A percentile compares a stretch with the other conserved stretches of the same genome.
Evolutionary conservation across 2,329 filamentous ascomycete species (phyloP).

Genomic region (Aspergillus vadensis): DNA sequence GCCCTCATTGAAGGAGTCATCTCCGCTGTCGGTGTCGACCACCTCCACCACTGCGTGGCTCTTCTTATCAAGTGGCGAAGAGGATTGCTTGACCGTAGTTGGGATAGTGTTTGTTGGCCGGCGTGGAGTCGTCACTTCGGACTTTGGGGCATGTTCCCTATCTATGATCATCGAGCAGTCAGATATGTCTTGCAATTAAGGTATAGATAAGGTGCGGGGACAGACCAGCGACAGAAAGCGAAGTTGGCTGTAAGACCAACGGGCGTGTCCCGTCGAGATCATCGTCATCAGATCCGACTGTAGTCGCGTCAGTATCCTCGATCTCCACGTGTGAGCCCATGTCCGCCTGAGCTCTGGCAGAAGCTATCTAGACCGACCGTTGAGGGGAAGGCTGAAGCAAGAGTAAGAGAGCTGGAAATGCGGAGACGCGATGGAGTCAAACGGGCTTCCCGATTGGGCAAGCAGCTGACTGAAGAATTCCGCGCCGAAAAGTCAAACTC

Average conservation of each 20-base stretch:
- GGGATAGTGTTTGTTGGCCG: background rate
- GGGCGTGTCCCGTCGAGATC: slow-evolving; percentile 46
- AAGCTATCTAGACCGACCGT: background rate
- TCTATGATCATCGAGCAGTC: slow-evolving; percentile 14
- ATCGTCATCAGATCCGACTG: slow-evolving; percentile 40
- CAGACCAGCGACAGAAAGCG: slow-evolving; percentile 13
- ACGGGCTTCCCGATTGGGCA: slow-evolving; percentile 23
- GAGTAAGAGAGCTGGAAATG: slow-evolving; percentile 7
- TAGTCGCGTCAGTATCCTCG: slow-evolving; percentile 28
- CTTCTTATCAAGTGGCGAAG: slow-evolving; percentile 18
- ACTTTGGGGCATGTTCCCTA: background rate
- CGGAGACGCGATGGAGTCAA: slow-evolving; percentile 23
- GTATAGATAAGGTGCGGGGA: slow-evolving; percentile 1
- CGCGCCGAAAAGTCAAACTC: slow-evolving; percentile 17
- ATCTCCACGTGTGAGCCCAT: slow-evolving; percentile 32
- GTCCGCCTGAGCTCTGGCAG: slow-evolving; percentile 15
- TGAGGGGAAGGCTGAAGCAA: background rate
- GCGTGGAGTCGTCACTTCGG: background rate
- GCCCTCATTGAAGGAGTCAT: slow-evolving; percentile 41
- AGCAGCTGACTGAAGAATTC: slow-evolving; percentile 22
- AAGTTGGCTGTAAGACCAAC: slow-evolving; percentile 13
- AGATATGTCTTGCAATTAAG: slow-evolving; percentile 17
- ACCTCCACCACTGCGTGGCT: slow-evolving; percentile 23
- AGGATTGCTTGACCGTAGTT: slow-evolving; percentile 5
- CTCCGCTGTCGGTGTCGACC: slow-evolving; percentile 28